A percentile compares a stretch with the other conserved stretches of the same genome.
Evolutionary conservation across 345 rosid species (phyloP).

Genomic region (Citrus australasica): DNA sequence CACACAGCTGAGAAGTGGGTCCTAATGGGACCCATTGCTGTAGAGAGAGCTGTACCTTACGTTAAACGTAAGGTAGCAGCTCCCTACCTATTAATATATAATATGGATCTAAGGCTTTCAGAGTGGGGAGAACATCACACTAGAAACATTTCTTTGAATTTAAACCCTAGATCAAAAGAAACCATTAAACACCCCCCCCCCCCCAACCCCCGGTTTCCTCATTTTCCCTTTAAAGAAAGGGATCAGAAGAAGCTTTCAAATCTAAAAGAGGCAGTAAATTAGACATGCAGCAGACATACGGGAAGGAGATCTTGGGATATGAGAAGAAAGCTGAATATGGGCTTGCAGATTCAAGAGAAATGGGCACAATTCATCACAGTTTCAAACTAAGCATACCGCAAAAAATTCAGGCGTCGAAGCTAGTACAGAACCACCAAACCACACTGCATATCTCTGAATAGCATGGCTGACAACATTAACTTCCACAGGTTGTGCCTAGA

Average conservation of each 20-base stretch:
- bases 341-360: conserved; percentile 5
- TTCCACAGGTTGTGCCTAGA: conserved; percentile 87
- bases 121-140: neutral
- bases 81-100: neutral
- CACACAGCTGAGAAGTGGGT: too few relatives aligned
- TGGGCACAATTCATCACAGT: neutral
- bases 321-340: neutral
- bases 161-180: neutral
- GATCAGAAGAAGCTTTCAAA: neutral
- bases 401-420: conserved; percentile 98
- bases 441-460: conserved; percentile 92
- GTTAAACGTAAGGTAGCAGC: too few relatives aligned
- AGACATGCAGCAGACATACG: neutral
- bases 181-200: neutral
- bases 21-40: too few relatives aligned
- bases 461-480: conserved; percentile 96
- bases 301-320: neutral
- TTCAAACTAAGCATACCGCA: conserved; percentile 39
- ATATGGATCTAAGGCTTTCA: neutral
- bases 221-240: too few relatives aligned
- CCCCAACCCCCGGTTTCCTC: too few relatives aligned
- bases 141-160: neutral
- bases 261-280: neutral
- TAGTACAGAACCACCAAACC: conserved; percentile 99
- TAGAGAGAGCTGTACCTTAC: too few relatives aligned